A percentile compares a stretch with the other conserved stretches of the same genome.
Conservation (phyloP, 2,329 filamentous ascomycete genomes). For the Arthrobotrys megalospora region DNA sequence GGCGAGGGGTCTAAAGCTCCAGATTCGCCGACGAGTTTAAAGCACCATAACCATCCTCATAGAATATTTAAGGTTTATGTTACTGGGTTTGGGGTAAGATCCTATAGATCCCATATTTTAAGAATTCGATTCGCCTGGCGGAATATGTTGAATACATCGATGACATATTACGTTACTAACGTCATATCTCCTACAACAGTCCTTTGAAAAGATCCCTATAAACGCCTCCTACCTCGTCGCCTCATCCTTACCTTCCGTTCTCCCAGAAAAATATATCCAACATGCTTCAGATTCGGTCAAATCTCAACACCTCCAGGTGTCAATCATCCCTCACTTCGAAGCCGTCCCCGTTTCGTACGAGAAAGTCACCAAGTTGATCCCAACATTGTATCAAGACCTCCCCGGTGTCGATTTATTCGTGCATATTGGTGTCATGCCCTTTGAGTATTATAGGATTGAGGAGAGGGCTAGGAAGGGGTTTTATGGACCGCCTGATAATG, state of each 20-base stretch:
- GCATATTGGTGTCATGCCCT: slow-evolving; percentile 47
- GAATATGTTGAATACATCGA: too few relatives aligned
- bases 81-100: slow-evolving; percentile 51
- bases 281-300: slow-evolving; percentile 34
- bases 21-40: slow-evolving; percentile 6
- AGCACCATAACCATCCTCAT: slow-evolving; percentile 45
- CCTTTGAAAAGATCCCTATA: slow-evolving; percentile 30
- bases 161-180: too few relatives aligned
- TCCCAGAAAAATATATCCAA: slow-evolving; percentile 47
- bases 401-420: slow-evolving; percentile 54
- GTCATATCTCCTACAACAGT: neutral
- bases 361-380: slow-evolving; percentile 41
- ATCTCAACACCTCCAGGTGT: slow-evolving; percentile 41
- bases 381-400: slow-evolving; percentile 48
- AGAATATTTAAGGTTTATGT: slow-evolving; percentile 58
- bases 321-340: slow-evolving; percentile 40
- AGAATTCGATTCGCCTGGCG: neutral
- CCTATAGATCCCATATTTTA: too few relatives aligned
- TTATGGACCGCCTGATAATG: slow-evolving; percentile 37
- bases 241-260: slow-evolving; percentile 39
- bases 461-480: slow-evolving; percentile 37
- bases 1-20: slow-evolving; percentile 9
- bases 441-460: slow-evolving; percentile 45
- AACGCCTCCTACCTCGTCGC: slow-evolving; percentile 58
- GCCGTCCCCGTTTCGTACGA: slow-evolving; percentile 44